Conservation (phyloP, 192 early-diverging fungal genomes). For the Linnemannia exigua region DNA sequence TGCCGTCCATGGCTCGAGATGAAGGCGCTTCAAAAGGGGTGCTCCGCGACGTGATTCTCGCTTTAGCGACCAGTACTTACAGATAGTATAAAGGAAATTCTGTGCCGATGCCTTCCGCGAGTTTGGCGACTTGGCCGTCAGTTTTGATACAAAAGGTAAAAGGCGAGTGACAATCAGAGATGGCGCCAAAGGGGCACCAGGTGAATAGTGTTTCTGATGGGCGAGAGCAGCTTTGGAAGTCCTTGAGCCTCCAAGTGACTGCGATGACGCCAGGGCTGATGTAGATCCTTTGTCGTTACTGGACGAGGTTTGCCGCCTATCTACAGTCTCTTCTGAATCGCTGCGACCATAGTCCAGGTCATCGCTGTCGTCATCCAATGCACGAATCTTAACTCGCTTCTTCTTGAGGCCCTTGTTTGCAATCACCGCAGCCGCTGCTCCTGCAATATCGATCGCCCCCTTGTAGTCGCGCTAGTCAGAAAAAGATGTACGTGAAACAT, state of each 20-base stretch:
- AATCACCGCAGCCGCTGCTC: conserved; percentile 28
- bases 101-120: conserved; percentile 67
- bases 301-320: background rate
- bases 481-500: background rate
- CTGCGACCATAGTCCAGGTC: conserved; percentile 59
- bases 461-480: conserved; percentile 62
- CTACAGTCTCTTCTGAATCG: conserved; percentile 37
- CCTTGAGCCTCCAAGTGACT: conserved; percentile 46
- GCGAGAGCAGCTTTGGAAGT: conserved; percentile 70
- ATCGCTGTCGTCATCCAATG: conserved; percentile 42
- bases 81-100: conserved; percentile 70
- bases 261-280: background rate
- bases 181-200: conserved; percentile 75
- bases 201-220: conserved; percentile 72
- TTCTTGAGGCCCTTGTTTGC: conserved; percentile 50
- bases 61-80: conserved; percentile 97
- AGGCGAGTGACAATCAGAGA: conserved; percentile 70
- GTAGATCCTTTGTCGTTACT: conserved; percentile 30
- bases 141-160: conserved; percentile 55
- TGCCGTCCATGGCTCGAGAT: conserved; percentile 97
- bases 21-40: conserved; percentile 94
- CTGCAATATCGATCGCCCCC: conserved; percentile 62
- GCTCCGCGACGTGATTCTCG: conserved; percentile 91
- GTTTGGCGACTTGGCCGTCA: conserved; percentile 51
- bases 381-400: conserved; percentile 35